phyloP scores from a whole-genome alignment of 2,329 filamentous ascomycete genomes.

The Cadophora sp. region DNA sequence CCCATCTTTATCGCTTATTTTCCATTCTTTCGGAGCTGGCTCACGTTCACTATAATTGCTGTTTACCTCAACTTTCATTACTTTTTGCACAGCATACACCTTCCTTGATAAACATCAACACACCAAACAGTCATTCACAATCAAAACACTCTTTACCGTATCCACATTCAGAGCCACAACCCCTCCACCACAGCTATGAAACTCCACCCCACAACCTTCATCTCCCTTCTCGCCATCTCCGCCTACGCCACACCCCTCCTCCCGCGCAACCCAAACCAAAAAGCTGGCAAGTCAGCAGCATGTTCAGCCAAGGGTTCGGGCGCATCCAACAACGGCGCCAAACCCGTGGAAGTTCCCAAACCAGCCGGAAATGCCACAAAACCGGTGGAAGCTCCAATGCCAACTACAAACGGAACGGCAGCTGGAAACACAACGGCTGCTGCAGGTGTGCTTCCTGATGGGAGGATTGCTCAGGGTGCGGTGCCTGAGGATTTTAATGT shows the following conservation, averaged over 20 bases:
- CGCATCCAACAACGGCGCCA: not conserved
- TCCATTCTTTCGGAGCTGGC: conserved; percentile 10
- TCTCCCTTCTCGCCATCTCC: not conserved
- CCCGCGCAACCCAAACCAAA: not conserved
- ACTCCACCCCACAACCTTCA: not conserved
- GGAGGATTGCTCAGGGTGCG: conserved; percentile 27
- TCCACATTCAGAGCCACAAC: too few relatives aligned
- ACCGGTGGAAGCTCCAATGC: not conserved
- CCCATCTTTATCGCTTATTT: not conserved
- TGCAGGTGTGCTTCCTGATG: conserved; percentile 10
- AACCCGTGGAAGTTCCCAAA: not conserved
- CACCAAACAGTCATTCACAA: not conserved
- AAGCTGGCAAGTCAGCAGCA: not conserved
- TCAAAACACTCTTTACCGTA: not conserved
- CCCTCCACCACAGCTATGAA: conserved; percentile 5
- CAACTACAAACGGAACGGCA: not conserved
- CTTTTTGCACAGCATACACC: not conserved
- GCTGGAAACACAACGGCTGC: not conserved
- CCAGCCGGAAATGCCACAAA: not conserved
- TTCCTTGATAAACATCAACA: not conserved
- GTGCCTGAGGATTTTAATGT: conserved; percentile 36
- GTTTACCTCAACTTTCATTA: not conserved
- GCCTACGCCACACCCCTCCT: conserved; percentile 4
- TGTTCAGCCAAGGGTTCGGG: not conserved
- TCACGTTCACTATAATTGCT: conserved; percentile 14